Conservation (phyloP, 1,139 yeast genomes). For the Yamadazyma membranifaciens region DNA sequence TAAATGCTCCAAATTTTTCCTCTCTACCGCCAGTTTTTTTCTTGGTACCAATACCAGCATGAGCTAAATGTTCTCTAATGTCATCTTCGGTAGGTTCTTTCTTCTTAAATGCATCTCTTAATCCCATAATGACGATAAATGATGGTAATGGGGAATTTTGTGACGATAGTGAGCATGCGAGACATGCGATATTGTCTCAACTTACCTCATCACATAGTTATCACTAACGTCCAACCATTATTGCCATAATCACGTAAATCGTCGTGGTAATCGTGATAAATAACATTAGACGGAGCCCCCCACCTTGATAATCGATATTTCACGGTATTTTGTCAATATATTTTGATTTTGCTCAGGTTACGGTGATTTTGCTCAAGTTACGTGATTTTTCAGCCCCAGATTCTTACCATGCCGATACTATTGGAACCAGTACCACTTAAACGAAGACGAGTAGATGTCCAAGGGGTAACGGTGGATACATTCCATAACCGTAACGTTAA, state of each 20-base stretch:
- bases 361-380: not conserved
- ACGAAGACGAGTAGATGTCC: not conserved
- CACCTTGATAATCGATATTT: too few species aligned
- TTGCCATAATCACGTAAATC: too few species aligned
- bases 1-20: constrained; percentile 67
- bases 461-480: not conserved
- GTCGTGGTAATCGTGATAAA: too few species aligned
- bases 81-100: constrained; percentile 63
- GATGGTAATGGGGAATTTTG: too few species aligned
- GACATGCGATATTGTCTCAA: not conserved
- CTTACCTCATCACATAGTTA: too few species aligned
- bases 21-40: constrained; percentile 33
- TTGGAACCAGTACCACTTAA: too few species aligned
- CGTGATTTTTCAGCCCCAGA: not conserved
- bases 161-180: not conserved
- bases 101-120: constrained; percentile 55
- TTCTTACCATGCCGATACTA: too few species aligned
- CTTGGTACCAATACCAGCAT: constrained; percentile 54
- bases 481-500: too few species aligned
- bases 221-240: too few species aligned
- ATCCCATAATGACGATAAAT: constrained; percentile 29
- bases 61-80: constrained; percentile 49
- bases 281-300: too few species aligned
- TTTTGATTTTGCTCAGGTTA: too few species aligned
- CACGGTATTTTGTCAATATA: too few species aligned